Base-by-base conservation (phyloP, 2,329 filamentous ascomycete species). In the Juglanconis sp. region DNA sequence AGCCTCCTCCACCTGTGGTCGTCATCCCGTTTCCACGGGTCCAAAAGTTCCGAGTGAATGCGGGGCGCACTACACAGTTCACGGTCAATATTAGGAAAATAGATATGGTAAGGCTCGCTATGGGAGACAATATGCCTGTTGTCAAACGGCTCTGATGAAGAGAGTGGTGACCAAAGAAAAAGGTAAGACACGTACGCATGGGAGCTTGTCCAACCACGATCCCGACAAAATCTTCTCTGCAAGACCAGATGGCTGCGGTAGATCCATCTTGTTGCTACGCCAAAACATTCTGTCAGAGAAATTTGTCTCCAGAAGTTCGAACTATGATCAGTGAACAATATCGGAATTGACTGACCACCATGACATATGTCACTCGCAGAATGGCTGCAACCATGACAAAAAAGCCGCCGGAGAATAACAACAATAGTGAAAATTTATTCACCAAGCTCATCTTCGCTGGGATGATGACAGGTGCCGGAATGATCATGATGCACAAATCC, bases 181-280 rank as follows among this genome's bases (percentile, higher is more conserved):
- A 31, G 5, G 36, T 3, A 7, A 31, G 24, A 1, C 1, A 56
- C 53, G 30, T 40, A 60, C 59, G 9, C 30, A 76, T 72, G 2
- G 74, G 72, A 0, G 73, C 70, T 49, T 76, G 71, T 4, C 71
- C 72, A 2, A 75, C 71, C 2, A 74, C 67, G 44, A 76, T 70
- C 3, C 71, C 73, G 7, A 76, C 70, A n/a, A 72, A 68, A 56
- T 74, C 72, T 61, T 76, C 73, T 11, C 73, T 71, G 32, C 72
- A 70, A 3, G 72, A 75, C 74, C 74, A 76, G 24, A 76, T 68
- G 1, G 74, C 73, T 6, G 34, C 59, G 13, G 49, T 57, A 34
- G 32, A 24, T 8, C 59, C 48, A 32, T 60, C 40, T 8, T 44
- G 24, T 35, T 44, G 17, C 48, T 50, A n/a, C 11, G 17, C 10